Conservation (phyloP, 176 grass and related monocot genomes). For the Thalia dealbata region DNA sequence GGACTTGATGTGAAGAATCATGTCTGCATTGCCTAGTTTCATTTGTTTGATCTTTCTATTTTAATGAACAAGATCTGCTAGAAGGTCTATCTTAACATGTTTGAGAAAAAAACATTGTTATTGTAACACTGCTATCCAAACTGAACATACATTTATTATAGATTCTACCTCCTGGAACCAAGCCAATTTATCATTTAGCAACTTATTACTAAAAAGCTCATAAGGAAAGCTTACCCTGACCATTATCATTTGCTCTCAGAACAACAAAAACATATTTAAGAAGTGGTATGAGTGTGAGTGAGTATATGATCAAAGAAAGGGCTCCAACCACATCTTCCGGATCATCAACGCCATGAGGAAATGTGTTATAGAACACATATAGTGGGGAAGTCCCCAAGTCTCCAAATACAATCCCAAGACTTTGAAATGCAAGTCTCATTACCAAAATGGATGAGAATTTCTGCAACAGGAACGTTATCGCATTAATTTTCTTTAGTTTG, state of each 20-base stretch:
- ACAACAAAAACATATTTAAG: constrained; percentile 86
- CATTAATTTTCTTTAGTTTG: background rate
- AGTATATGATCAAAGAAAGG: constrained; percentile 81
- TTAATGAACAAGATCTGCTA: background rate
- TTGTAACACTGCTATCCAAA: background rate
- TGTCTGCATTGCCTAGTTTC: background rate
- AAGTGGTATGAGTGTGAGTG: constrained; percentile 69
- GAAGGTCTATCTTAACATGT: background rate
- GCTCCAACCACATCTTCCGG: constrained; percentile 75
- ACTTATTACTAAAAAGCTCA: constrained; percentile 4
- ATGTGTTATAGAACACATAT: constrained; percentile 86
- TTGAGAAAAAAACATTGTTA: background rate
- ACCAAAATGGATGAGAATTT: constrained; percentile 13
- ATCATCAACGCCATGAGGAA: constrained; percentile 45
- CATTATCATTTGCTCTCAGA: constrained; percentile 67
- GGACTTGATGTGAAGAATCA: background rate
- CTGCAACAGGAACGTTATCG: constrained; percentile 2
- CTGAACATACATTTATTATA: background rate
- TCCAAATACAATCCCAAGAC: constrained; percentile 72
- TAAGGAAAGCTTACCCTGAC: constrained; percentile 51
- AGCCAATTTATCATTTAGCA: background rate
- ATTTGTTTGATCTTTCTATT: background rate
- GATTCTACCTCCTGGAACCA: too few relatives aligned
- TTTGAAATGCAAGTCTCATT: constrained; percentile 49
- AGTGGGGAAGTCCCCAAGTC: constrained; percentile 77